Conservation (phyloP, 2,329 filamentous ascomycete species). For the Cytospora paraplurivora region DNA sequence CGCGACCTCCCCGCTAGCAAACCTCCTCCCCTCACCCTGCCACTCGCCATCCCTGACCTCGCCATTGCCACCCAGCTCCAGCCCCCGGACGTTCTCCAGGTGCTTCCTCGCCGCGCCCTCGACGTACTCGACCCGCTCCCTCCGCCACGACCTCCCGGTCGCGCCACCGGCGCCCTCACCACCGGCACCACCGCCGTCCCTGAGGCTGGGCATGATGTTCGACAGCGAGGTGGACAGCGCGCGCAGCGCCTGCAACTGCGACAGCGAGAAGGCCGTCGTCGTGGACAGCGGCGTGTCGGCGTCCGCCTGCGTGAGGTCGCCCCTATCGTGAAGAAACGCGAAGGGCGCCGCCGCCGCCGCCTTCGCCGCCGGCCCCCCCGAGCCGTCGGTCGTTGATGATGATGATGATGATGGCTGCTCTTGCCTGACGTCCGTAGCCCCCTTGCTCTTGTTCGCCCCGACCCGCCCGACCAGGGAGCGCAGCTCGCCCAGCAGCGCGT, state of each 20-base stretch:
- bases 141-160: slow-evolving; percentile 59
- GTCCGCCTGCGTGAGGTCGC: slow-evolving; percentile 53
- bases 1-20: slow-evolving; percentile 58
- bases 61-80: slow-evolving; percentile 64
- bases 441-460: slow-evolving; percentile 21
- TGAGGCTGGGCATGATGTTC: slow-evolving; percentile 66
- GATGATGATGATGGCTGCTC: slow-evolving; percentile 12
- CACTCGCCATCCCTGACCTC: slow-evolving; percentile 67
- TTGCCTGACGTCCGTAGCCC: slow-evolving; percentile 32
- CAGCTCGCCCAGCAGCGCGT: slow-evolving; percentile 67
- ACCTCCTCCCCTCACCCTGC: slow-evolving; percentile 56
- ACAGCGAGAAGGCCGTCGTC: slow-evolving; percentile 76
- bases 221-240: slow-evolving; percentile 63
- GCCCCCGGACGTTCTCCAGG: slow-evolving; percentile 68
- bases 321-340: slow-evolving; percentile 60
- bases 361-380: slow-evolving; percentile 13
- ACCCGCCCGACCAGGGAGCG: slow-evolving; percentile 46
- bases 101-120: slow-evolving; percentile 77
- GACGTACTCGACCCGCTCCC: slow-evolving; percentile 78
- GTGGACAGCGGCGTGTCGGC: slow-evolving; percentile 63
- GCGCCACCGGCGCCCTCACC: slow-evolving; percentile 40
- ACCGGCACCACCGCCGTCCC: slow-evolving; percentile 25
- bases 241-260: slow-evolving; percentile 79
- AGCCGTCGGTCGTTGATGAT: slow-evolving; percentile 7
- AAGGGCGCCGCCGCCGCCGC: too few relatives aligned